Base-by-base conservation (phyloP, 257 asterid species). In the Solanum peruvianum region DNA sequence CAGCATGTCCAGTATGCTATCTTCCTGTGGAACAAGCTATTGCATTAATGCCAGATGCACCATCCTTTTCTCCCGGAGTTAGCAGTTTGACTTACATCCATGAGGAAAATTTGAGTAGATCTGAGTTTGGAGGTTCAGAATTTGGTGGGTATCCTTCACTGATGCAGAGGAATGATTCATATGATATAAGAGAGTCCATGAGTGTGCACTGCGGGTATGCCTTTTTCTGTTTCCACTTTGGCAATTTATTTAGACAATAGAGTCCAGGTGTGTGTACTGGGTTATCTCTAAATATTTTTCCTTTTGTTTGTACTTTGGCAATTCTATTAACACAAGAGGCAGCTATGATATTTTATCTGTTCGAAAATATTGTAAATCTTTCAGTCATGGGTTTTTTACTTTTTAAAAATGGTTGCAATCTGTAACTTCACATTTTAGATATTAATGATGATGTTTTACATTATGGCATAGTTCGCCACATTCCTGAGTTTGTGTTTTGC, bases 1-100 rank as follows among this genome's bases (percentile, higher is more conserved):
- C 98, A 96, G 98, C 98, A 90, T 96, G 98, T 85, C 98, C 98
- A 18, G 98, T 96, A 21, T 96, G 99, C 88, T 96, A 96, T 91
- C 98, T 96, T 87, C 98, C 98, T 86, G 73, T 94, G 90, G 98
- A 96, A 83, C 95, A 93, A 29, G 98, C 97, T 75, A 82, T 95
- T 83, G 88, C 93, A 86, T 91, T 88, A 80, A 91, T 94, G 96
- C 99, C 99, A 73, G 89, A 88, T 44, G 94, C 95, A 73, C 89
- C 98, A 11, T 95, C 98, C 14, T 91, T 92, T 89, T 96, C 98
- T 86, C 98, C 99, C 7, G 93, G 93, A 37, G 87, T 96, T 66
- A 93, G 91, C 89, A 91, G 87, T 71, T 90, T 95, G 90, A 88
- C 93, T 49, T 96, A 95, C 88, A 88, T 92, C 87, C 94, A 93